Evolutionary conservation across 352 stramenopile species (phyloP), one percentile per base, ranked within the genome.

Genomic region (Phytopythium cucurbitacearum): DNA sequence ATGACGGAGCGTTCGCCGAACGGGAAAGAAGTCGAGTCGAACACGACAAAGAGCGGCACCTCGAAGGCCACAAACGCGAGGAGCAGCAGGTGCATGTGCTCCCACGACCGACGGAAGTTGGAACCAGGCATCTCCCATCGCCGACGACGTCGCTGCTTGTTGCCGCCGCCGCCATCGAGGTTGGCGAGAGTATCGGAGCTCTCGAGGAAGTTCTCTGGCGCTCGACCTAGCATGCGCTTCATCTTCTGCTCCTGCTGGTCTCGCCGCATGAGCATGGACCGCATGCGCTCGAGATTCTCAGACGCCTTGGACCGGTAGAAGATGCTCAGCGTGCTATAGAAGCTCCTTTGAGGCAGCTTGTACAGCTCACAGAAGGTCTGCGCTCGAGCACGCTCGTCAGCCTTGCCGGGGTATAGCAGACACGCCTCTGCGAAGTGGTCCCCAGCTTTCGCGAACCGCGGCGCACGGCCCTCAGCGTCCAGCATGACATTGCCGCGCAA

Each of bases 181-280:
- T 48, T 46, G 3, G 35, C 5, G 5, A 48, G 38, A 7, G 10
- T 15, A 40, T 40, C 57, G 2, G 28, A 41, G 6, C 10, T 49
- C 0, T 13, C 32, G 4, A 40, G 12, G n/a, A 36, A 50, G 5
- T 56, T 69, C 3, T 69, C 60, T 0, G 60, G 54, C 0, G 67
- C 69, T 40, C 73, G 76, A 0, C 79, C 79, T 5, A 92, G 67
- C 57, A 92, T 71, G 11, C 69, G 67, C 53, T 92, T 88, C 71
- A 87, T 89, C 59, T 92, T 92, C 46, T 89, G 79, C 46, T 87
- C 65, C 39, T 92, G 81, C 36, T 89, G 75, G 35, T 92, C 79
- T 0, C 62, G 67, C 3, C 73, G 61, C 13, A 53, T 71, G 6
- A 80, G 66, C 55, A 82, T 80, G 8, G 71, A 77, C 0, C 64